These are phyloP conservation scores for Hibiscus tridactylites DNA, from an alignment of 345 rosid species.

Conservation along the genomic window DNA sequence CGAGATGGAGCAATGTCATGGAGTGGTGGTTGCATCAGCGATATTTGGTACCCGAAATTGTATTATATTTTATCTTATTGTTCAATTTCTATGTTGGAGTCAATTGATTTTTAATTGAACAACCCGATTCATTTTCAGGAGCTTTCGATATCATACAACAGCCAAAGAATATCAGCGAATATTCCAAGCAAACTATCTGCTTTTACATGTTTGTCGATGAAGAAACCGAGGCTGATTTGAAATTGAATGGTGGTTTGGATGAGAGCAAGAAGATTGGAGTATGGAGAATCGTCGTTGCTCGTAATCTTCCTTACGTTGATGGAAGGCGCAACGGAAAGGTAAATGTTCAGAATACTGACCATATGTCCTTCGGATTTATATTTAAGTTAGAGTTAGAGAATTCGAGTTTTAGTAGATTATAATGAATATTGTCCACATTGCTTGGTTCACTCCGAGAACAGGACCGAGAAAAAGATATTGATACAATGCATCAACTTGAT, in stretches of 20 bases:
- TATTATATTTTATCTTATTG: no score
- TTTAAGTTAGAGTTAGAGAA: not conserved
- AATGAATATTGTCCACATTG: not conserved
- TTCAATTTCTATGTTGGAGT: not conserved
- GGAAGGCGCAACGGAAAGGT: not conserved
- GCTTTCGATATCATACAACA: not conserved
- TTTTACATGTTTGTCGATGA: not conserved
- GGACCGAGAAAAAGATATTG: not conserved
- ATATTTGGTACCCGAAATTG: not conserved
- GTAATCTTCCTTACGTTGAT: not conserved
- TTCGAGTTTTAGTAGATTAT: not conserved
- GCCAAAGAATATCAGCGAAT: not conserved
- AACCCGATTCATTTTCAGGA: not conserved
- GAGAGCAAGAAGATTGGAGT: not conserved
- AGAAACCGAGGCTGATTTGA: not conserved
- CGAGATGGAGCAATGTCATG: constrained; percentile 80
- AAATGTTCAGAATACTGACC: not conserved
- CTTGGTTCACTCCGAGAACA: not conserved
- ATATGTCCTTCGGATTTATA: not conserved
- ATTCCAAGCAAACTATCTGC: not conserved
- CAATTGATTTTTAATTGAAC: not conserved
- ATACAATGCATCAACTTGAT: not conserved
- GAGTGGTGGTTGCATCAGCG: constrained; percentile 53
- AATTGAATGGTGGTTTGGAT: not conserved
- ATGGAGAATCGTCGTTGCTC: not conserved